Conservation (phyloP, 352 stramenopile species). For the Saprolegnia diclina region DNA sequence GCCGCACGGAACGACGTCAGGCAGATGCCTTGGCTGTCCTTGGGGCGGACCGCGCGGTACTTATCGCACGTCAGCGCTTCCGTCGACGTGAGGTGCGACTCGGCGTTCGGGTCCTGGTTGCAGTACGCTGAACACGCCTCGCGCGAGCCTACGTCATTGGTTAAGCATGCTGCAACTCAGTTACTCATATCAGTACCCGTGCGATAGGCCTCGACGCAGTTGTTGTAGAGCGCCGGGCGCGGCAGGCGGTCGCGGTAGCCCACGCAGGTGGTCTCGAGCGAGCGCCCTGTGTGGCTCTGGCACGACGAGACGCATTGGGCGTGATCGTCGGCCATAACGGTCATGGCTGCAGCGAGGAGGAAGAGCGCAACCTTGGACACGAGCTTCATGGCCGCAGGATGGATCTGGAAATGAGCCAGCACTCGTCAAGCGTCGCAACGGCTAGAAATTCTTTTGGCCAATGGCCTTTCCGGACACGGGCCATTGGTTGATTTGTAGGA, state of each 20-base stretch:
- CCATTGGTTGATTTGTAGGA: background rate
- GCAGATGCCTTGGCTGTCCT: slow-evolving; percentile 8
- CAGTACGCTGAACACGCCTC: slow-evolving; percentile 20
- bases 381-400: background rate
- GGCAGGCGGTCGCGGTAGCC: slow-evolving; percentile 17
- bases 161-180: no score
- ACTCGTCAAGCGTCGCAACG: background rate
- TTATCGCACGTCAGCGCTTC: slow-evolving; percentile 15
- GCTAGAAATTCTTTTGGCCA: background rate
- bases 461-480: background rate
- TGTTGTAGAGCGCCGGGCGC: slow-evolving; percentile 24
- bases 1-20: background rate
- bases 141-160: background rate
- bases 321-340: background rate
- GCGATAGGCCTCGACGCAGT: slow-evolving; percentile 23
- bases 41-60: slow-evolving; percentile 18
- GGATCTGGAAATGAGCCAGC: background rate
- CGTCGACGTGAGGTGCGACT: background rate
- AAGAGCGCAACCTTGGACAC: background rate
- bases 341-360: background rate
- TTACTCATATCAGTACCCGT: slow-evolving; percentile 6
- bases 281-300: background rate
- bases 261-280: slow-evolving; percentile 1
- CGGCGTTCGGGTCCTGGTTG: slow-evolving; percentile 5
- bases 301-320: background rate